Base-by-base conservation (phyloP, 208 protist species). In the Crithidia brevicula region DNA sequence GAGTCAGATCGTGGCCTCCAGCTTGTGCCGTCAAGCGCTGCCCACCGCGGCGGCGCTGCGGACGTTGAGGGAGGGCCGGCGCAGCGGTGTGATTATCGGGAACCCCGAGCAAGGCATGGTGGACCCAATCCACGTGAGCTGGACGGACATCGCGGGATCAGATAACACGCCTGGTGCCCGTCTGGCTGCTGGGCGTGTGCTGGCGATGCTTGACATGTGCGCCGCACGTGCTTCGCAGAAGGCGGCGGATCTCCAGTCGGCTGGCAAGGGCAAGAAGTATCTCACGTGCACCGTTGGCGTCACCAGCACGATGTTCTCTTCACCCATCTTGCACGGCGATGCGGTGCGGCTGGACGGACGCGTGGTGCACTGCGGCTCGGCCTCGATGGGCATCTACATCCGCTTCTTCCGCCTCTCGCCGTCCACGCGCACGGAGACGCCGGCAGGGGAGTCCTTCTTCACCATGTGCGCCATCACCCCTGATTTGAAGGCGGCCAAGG, bases 121-220 rank as follows among this genome's bases (percentile, higher is more conserved):
- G 30, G 66, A 72, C 0, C 69, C 74, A 0, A 80, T 88, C n/a
- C 72, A 70, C 36, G 77, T 93, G 13, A 70, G 60, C 54, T 95
- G 87, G 86, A 91, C 84, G 0, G 92, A 96, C 64, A 87, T 94
- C 59, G 83, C 86, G 20, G 92, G 92, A 4, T 51, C 65, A 0
- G 89, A 94, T 51, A 63, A 50, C 51, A 64, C 69, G 3, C 38
- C 76, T 4, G 69, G 74, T 30, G 66, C 73, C 20, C 83, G 93
- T 40, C 67, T 97, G 33, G 56, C 82, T 15, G 93, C 89, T n/a
- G 93, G 93, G 13, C 77, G 77, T n/a, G 63, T 97, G 31, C 73
- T 96, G 22, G 70, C 83, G 13, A 91, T 97, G 88, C 79, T 96
- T 47, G 91, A 97, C 69, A 73, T 96, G 60, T 95, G 89, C 68